Conservation (phyloP, 768 basidiomycete genomes). For the Tylopilus subfusipes region DNA sequence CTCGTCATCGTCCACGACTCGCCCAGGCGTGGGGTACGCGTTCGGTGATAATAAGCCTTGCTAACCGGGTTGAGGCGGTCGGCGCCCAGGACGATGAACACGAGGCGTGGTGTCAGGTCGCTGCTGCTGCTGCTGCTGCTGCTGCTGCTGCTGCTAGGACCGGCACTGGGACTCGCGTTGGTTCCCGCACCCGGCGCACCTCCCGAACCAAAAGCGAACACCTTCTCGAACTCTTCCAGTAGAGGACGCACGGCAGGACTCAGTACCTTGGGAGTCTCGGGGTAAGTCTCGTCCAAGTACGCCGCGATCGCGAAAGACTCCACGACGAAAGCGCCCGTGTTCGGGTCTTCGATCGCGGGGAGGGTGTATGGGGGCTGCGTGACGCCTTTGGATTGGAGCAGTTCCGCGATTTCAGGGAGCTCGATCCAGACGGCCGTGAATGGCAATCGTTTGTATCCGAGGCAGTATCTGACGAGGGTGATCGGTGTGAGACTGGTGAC, state of each 20-base stretch:
- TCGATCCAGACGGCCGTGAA: slow-evolving; percentile 21
- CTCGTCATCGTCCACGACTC: slow-evolving; percentile 35
- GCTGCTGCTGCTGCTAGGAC: too few relatives aligned
- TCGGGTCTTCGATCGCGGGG: slow-evolving; percentile 48
- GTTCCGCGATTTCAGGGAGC: slow-evolving; percentile 43
- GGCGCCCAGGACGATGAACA: slow-evolving; percentile 23
- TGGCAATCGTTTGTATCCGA: slow-evolving; percentile 11
- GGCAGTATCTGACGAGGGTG: slow-evolving; percentile 10
- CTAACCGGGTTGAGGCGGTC: slow-evolving; percentile 32
- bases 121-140: too few relatives aligned
- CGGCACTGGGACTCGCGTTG: too few relatives aligned
- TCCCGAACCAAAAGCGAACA: slow-evolving; percentile 7
- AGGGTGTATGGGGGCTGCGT: slow-evolving; percentile 36
- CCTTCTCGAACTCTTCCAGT: slow-evolving; percentile 30
- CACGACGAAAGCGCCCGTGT: slow-evolving; percentile 35
- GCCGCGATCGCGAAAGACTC: slow-evolving; percentile 47
- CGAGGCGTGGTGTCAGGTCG: slow-evolving; percentile 3
- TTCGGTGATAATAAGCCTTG: slow-evolving; percentile 38
- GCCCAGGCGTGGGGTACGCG: slow-evolving; percentile 34
- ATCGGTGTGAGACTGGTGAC: not conserved
- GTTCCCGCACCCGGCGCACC: not conserved
- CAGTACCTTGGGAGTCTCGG: slow-evolving; percentile 40
- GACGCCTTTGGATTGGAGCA: slow-evolving; percentile 27
- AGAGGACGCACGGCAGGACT: slow-evolving; percentile 32
- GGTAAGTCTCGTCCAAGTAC: slow-evolving; percentile 41